A percentile compares a stretch with the other conserved stretches of the same genome.
Conservation (phyloP, 306 rosid species). For the Adenanthera pavonina region DNA sequence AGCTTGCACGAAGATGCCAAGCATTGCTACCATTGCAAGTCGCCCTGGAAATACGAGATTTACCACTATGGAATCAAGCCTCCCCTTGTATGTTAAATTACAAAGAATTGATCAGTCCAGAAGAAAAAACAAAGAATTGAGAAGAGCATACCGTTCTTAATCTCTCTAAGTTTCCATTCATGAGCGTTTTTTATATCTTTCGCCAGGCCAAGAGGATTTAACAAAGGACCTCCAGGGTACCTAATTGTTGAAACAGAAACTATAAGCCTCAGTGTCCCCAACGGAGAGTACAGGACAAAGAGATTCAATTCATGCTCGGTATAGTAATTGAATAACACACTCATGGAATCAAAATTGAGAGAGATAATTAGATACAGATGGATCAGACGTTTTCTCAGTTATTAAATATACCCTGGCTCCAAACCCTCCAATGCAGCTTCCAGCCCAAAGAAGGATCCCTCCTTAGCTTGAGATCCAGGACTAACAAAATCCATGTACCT, state of each 20-base stretch:
- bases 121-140: neutral
- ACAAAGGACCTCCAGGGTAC: slow-evolving; percentile 85
- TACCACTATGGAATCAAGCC: slow-evolving; percentile 11
- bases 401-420: slow-evolving; percentile 82
- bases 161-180: slow-evolving; percentile 89
- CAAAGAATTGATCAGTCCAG: neutral
- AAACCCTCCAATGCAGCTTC: slow-evolving; percentile 80
- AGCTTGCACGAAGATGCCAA: slow-evolving; percentile 91
- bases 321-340: neutral
- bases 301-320: neutral
- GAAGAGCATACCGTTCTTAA: slow-evolving; percentile 69
- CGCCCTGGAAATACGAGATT: slow-evolving; percentile 57
- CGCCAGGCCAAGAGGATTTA: slow-evolving; percentile 87
- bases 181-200: slow-evolving; percentile 80
- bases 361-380: neutral
- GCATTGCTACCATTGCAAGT: slow-evolving; percentile 91
- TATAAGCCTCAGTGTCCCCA: slow-evolving; percentile 17
- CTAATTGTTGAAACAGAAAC: slow-evolving; percentile 48
- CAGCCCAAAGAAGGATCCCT: slow-evolving; percentile 79
- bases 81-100: neutral
- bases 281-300: neutral
- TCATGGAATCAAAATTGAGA: slow-evolving; percentile 3
- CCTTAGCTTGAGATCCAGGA: slow-evolving; percentile 93
- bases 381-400: neutral
- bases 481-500: slow-evolving; percentile 88